phyloP scores from a whole-genome alignment of 176 grass and related monocot species.

The Zea luxurians region DNA sequence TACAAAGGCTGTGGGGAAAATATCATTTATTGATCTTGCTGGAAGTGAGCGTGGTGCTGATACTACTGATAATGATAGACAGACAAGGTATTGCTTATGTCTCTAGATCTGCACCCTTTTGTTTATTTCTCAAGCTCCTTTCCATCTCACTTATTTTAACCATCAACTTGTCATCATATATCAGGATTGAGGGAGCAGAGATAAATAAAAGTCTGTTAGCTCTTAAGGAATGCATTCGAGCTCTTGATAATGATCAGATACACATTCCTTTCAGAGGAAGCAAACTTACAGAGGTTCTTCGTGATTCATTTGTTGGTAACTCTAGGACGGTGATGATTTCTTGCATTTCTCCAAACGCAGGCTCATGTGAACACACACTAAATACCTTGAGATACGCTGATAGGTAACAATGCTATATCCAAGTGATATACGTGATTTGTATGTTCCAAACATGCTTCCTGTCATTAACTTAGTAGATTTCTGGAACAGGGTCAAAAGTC shows the following conservation, averaged over 20 bases:
- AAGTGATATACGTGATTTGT: slow-evolving; percentile 4
- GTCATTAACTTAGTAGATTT: slow-evolving; percentile 18
- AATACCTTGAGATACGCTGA: slow-evolving; percentile 99
- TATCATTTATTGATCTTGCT: slow-evolving; percentile 98
- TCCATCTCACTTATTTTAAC: background rate
- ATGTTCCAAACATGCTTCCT: slow-evolving; percentile 30
- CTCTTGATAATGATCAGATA: slow-evolving; percentile 97
- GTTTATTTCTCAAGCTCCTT: slow-evolving; percentile 15
- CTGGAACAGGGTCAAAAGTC: slow-evolving; percentile 95
- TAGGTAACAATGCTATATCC: slow-evolving; percentile 49
- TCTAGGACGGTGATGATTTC: slow-evolving; percentile 97
- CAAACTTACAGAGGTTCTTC: slow-evolving; percentile 97
- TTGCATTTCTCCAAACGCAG: slow-evolving; percentile 96
- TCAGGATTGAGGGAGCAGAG: slow-evolving; percentile 96
- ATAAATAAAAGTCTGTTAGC: slow-evolving; percentile 98
- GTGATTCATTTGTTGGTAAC: slow-evolving; percentile 98
- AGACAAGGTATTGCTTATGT: slow-evolving; percentile 62
- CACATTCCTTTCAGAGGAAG: slow-evolving; percentile 99
- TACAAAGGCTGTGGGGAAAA: slow-evolving; percentile 85
- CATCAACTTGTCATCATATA: slow-evolving; percentile 34
- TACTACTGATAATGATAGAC: slow-evolving; percentile 96
- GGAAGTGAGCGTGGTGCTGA: slow-evolving; percentile 99
- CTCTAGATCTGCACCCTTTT: slow-evolving; percentile 4
- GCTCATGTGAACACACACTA: slow-evolving; percentile 96
- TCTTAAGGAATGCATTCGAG: slow-evolving; percentile 96